These are phyloP conservation scores for Cordyceps javanica DNA, from an alignment of 2,329 filamentous ascomycete species.

Conservation along the genomic window DNA sequence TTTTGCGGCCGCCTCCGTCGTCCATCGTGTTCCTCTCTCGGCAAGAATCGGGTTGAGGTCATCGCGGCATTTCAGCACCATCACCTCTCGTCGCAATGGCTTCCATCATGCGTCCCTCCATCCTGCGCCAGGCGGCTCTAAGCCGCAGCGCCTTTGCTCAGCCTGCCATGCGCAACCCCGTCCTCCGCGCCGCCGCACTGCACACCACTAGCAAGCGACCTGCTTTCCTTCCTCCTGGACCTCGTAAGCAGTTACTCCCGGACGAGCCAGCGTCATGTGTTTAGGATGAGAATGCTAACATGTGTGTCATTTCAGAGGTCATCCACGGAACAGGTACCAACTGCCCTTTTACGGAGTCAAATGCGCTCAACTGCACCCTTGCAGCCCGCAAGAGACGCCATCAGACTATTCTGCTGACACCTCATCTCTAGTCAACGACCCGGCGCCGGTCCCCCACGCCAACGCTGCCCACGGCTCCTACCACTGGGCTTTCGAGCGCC, in stretches of 20 bases:
- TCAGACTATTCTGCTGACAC: conserved; percentile 3
- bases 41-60: conserved; percentile 9
- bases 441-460: conserved; percentile 65
- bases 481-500: conserved; percentile 95
- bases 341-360: neutral
- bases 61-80: conserved; percentile 7
- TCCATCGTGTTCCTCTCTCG: neutral
- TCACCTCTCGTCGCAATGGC: conserved; percentile 39
- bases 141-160: conserved; percentile 33
- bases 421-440: conserved; percentile 66
- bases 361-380: neutral
- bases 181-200: conserved; percentile 63
- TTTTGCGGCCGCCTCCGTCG: neutral
- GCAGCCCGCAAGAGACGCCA: neutral
- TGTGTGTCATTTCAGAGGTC: conserved; percentile 47
- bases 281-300: neutral
- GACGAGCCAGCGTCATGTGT: neutral
- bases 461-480: conserved; percentile 85
- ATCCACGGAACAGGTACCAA: conserved; percentile 67
- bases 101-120: conserved; percentile 47
- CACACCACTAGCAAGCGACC: conserved; percentile 71
- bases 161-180: conserved; percentile 28
- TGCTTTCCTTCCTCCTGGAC: conserved; percentile 79
- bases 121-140: conserved; percentile 48
- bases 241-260: conserved; percentile 56